Evolutionary conservation across 2,329 filamentous ascomycete species (phyloP).

Genomic region (Chaetothyriales sp.): DNA sequence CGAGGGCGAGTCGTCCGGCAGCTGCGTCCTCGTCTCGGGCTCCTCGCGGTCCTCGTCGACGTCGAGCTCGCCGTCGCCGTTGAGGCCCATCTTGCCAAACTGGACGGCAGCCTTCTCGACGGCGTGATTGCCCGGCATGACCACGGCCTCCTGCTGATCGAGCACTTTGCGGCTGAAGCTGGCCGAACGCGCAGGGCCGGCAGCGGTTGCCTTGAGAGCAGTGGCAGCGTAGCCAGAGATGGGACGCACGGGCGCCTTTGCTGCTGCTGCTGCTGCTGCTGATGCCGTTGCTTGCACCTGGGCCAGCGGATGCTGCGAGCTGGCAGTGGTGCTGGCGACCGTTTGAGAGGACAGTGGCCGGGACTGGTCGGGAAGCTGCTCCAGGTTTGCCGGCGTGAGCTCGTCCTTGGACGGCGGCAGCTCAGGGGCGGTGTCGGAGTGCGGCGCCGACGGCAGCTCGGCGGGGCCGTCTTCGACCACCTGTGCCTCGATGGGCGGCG

Average conservation of each 20-base stretch:
- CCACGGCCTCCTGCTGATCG: slow-evolving; percentile 93
- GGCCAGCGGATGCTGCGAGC: slow-evolving; percentile 60
- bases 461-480: slow-evolving; percentile 24
- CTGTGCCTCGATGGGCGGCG: slow-evolving; percentile 25
- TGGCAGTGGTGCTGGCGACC: slow-evolving; percentile 75
- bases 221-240: slow-evolving; percentile 66
- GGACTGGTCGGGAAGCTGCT: slow-evolving; percentile 74
- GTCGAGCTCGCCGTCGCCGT: slow-evolving; percentile 63
- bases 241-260: slow-evolving; percentile 40
- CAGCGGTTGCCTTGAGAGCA: slow-evolving; percentile 59
- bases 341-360: slow-evolving; percentile 65
- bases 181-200: slow-evolving; percentile 50
- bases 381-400: slow-evolving; percentile 82
- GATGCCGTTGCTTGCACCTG: slow-evolving; percentile 42
- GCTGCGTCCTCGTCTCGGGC: slow-evolving; percentile 83
- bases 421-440: slow-evolving; percentile 16
- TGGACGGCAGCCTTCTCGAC: slow-evolving; percentile 88
- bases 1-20: slow-evolving; percentile 82
- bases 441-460: slow-evolving; percentile 15
- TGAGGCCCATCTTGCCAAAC: slow-evolving; percentile 88
- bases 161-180: slow-evolving; percentile 76
- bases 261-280: no score
- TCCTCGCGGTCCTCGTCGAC: slow-evolving; percentile 92
- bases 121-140: slow-evolving; percentile 94
- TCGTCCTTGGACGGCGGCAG: slow-evolving; percentile 63